phyloP scores from a whole-genome alignment of 2,329 filamentous ascomycete genomes.

The Dactylellina haptotyla region DNA sequence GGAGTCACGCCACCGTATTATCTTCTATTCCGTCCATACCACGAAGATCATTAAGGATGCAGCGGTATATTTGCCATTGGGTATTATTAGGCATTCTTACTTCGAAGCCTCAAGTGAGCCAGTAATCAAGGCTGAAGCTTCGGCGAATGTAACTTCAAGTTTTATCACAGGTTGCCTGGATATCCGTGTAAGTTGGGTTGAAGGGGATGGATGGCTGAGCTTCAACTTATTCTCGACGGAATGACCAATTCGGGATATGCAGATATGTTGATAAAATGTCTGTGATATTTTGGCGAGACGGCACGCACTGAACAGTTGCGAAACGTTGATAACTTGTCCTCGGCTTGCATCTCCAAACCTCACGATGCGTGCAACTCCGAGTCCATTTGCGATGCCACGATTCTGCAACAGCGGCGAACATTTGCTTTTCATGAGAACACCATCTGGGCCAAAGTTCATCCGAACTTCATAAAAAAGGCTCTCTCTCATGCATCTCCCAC shows the following conservation, averaged over 20 bases:
- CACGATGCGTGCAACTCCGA: not conserved
- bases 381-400: conserved; percentile 16
- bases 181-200: conserved; percentile 3
- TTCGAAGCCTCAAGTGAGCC: not conserved
- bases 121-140: conserved; percentile 29
- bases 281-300: conserved; percentile 1
- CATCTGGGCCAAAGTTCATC: conserved; percentile 28
- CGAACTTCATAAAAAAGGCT: conserved; percentile 21
- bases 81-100: conserved; percentile 14
- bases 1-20: conserved; percentile 42
- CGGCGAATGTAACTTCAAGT: conserved; percentile 30
- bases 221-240: conserved; percentile 17
- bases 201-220: not conserved
- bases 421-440: not conserved
- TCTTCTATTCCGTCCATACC: conserved; percentile 33
- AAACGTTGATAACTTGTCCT: not conserved
- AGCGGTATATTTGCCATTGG: conserved; percentile 53
- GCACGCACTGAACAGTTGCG: not conserved
- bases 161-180: conserved; percentile 22
- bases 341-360: conserved; percentile 1
- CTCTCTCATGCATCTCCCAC: conserved; percentile 22
- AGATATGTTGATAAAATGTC: not conserved
- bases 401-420: not conserved
- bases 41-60: conserved; percentile 29
- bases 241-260: conserved; percentile 15